These are phyloP conservation scores for Candida maltosa DNA, from an alignment of 805 yeast species.

Conservation along the genomic window DNA sequence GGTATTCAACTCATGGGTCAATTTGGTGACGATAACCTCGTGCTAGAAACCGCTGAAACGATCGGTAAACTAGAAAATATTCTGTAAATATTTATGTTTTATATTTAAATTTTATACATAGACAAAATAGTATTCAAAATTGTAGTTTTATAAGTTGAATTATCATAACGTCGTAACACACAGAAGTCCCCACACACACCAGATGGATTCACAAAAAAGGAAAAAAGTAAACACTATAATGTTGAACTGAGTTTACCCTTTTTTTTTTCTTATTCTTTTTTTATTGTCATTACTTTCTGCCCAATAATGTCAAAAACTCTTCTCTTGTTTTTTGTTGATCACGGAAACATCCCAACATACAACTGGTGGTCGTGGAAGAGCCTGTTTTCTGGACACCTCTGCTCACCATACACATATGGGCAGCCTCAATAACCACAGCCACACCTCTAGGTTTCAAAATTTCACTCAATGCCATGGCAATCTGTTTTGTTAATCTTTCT, in stretches of 20 bases:
- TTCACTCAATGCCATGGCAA: constrained; percentile 92
- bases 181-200: too few relatives aligned
- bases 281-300: constrained; percentile 41
- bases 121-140: neutral
- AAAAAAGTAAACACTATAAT: too few relatives aligned
- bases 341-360: constrained; percentile 96
- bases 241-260: too few relatives aligned
- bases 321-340: constrained; percentile 94
- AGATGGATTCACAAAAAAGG: too few relatives aligned
- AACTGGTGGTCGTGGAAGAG: constrained; percentile 87
- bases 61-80: constrained; percentile 6
- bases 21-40: constrained; percentile 70
- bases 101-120: constrained; percentile 5
- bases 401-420: constrained; percentile 99
- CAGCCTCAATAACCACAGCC: constrained; percentile 96
- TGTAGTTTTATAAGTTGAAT: constrained; percentile 1
- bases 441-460: constrained; percentile 93
- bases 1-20: constrained; percentile 88
- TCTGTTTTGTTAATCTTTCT: constrained; percentile 93
- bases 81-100: neutral
- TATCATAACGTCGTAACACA: constrained; percentile 21
- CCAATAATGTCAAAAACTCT: constrained; percentile 82
- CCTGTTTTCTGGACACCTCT: constrained; percentile 97
- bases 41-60: constrained; percentile 39
- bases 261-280: too few relatives aligned